Evolutionary conservation across 441 rosid species (phyloP).

Genomic region (Geranium incanum): DNA sequence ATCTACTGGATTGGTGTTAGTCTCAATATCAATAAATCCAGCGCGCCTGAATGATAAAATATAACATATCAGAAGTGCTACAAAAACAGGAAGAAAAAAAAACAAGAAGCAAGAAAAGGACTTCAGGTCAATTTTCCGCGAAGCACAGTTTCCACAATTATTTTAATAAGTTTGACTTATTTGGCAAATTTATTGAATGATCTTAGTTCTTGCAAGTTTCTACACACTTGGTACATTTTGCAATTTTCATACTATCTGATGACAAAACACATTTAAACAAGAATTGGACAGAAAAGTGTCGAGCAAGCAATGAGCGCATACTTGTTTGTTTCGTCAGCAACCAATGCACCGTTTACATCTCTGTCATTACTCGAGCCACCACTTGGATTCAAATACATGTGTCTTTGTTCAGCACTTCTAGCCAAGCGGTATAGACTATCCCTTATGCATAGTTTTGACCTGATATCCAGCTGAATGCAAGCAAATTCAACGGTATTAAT

Average conservation of each 20-base stretch:
- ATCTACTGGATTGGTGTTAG: constrained; percentile 85
- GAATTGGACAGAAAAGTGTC: background rate
- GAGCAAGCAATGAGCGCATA: constrained; percentile 26
- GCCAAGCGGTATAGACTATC: constrained; percentile 87
- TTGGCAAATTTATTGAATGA: background rate
- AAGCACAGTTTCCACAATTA: background rate
- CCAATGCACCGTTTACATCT: constrained; percentile 29
- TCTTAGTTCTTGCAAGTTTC: background rate
- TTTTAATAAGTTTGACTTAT: background rate
- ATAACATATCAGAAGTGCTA: constrained; percentile 2
- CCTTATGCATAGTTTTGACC: constrained; percentile 84
- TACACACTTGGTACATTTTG: background rate
- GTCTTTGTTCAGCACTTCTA: constrained; percentile 79
- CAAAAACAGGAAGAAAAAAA: background rate
- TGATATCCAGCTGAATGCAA: constrained; percentile 66
- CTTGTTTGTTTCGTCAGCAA: constrained; percentile 53
- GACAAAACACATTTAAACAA: background rate
- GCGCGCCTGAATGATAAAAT: constrained; percentile 39
- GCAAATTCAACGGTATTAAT: constrained; percentile 25
- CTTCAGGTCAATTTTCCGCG: background rate
- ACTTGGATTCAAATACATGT: constrained; percentile 35
- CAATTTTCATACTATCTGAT: background rate
- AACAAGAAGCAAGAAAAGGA: background rate
- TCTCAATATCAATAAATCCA: constrained; percentile 64
- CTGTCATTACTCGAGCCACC: constrained; percentile 35